Conservation (phyloP, 2,329 filamentous ascomycete species). For the Sclerotinia sclerotiorum region DNA sequence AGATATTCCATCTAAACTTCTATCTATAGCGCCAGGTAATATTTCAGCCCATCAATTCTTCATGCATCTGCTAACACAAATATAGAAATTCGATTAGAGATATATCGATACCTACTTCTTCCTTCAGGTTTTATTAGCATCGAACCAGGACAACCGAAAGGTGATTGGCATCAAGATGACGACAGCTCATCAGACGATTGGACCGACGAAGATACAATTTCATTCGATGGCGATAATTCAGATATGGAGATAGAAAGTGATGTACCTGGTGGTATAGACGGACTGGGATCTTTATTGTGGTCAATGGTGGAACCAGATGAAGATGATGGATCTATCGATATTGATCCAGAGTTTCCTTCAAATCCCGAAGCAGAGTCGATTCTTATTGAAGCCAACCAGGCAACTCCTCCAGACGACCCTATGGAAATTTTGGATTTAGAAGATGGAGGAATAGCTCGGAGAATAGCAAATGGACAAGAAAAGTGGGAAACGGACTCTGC, state of each 20-base stretch:
- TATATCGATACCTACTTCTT: slow-evolving; percentile 24
- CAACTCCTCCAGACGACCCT: not conserved
- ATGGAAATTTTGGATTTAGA: not conserved
- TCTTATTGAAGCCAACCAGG: not conserved
- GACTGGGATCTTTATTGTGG: not conserved
- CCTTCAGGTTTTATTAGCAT: not conserved
- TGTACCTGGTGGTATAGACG: not conserved
- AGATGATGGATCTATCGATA: not conserved
- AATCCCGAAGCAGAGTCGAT: slow-evolving; percentile 16
- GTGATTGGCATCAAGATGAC: no score
- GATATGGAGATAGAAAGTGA: slow-evolving; percentile 4
- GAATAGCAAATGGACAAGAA: not conserved
- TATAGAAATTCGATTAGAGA: slow-evolving; percentile 21
- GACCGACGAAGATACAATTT: slow-evolving; percentile 18
- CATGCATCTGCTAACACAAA: not conserved
- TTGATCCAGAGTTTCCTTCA: not conserved
- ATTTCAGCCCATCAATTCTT: not conserved
- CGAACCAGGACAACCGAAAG: not conserved
- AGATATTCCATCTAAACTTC: slow-evolving; percentile 1
- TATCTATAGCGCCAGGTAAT: not conserved
- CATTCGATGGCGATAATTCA: slow-evolving; percentile 8
- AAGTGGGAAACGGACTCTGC: not conserved
- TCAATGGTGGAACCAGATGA: not conserved
- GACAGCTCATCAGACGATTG: not conserved
- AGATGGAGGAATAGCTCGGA: slow-evolving; percentile 1